A percentile compares a stretch with the other conserved stretches of the same genome.
phyloP scores from a whole-genome alignment of 139 green algal species.

The Coccomyxa sp. region DNA sequence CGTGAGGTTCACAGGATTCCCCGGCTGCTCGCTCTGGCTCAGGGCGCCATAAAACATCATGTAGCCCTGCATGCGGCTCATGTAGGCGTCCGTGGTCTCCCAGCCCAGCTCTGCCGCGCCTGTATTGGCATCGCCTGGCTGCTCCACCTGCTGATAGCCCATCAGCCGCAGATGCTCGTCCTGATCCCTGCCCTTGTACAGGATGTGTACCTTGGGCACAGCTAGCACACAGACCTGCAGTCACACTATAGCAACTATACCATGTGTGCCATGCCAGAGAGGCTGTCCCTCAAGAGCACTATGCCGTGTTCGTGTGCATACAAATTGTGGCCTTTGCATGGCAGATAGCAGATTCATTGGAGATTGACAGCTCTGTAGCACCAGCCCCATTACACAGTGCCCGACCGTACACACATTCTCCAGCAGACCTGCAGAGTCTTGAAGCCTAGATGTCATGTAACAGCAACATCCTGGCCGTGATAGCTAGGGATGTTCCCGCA shows the following conservation, averaged over 20 bases:
- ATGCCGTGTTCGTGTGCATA: too few relatives aligned
- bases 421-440: background rate
- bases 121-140: constrained; percentile 3
- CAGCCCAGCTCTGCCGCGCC: background rate
- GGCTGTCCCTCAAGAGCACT: too few relatives aligned
- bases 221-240: constrained; percentile 40
- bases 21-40: constrained; percentile 47
- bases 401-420: background rate
- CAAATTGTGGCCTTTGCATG: too few relatives aligned
- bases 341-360: background rate
- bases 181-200: constrained; percentile 15
- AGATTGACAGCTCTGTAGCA: background rate
- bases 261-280: background rate
- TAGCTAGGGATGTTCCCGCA: background rate
- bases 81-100: constrained; percentile 43
- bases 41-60: constrained; percentile 62
- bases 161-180: constrained; percentile 28
- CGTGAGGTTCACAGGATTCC: constrained; percentile 40
- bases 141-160: constrained; percentile 34
- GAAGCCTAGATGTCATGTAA: background rate
- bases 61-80: constrained; percentile 41
- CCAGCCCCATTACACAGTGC: background rate
- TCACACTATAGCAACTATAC: too few relatives aligned
- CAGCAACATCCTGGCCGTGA: background rate
- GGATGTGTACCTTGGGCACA: constrained; percentile 40